Conservation (phyloP, 768 basidiomycete genomes). For the Pluteus cervinus region DNA sequence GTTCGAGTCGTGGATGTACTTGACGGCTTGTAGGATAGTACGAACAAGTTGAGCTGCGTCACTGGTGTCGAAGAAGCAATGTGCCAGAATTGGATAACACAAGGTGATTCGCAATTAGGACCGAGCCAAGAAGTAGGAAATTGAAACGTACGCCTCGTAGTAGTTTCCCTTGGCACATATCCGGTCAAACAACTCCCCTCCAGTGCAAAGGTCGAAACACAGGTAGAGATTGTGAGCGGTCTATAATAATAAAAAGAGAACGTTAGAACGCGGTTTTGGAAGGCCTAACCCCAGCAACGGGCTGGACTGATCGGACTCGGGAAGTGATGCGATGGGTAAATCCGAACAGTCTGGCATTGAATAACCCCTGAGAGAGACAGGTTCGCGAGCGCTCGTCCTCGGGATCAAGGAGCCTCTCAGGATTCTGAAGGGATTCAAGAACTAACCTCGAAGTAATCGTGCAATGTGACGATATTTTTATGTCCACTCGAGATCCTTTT, state of each 20-base stretch:
- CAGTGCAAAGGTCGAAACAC: conserved; percentile 93
- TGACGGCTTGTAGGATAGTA: conserved; percentile 81
- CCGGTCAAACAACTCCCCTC: conserved; percentile 97
- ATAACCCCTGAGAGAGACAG: no score
- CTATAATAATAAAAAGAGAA: conserved; percentile 26
- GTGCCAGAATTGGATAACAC: conserved; percentile 5
- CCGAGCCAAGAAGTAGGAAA: conserved; percentile 2
- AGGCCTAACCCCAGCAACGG: no score
- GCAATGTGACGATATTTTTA: conserved; percentile 84
- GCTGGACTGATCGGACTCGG: no score
- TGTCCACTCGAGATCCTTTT: conserved; percentile 92
- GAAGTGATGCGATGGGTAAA: no score
- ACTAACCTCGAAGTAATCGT: conserved; percentile 91
- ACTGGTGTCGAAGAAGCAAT: conserved; percentile 28
- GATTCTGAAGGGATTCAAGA: neutral
- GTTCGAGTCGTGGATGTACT: conserved; percentile 85
- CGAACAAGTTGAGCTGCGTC: conserved; percentile 88
- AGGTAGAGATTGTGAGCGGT: conserved; percentile 93
- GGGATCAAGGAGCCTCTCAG: conserved; percentile 1
- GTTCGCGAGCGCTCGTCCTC: no score
- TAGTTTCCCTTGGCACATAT: conserved; percentile 98
- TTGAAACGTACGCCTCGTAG: conserved; percentile 71
- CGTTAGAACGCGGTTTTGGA: neutral
- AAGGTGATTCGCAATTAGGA: no score
- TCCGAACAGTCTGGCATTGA: no score